A percentile compares a stretch with the other conserved stretches of the same genome.
Conservation (phyloP, 495 filamentous ascomycete species). For the Symbiotaphrina buchneri region DNA sequence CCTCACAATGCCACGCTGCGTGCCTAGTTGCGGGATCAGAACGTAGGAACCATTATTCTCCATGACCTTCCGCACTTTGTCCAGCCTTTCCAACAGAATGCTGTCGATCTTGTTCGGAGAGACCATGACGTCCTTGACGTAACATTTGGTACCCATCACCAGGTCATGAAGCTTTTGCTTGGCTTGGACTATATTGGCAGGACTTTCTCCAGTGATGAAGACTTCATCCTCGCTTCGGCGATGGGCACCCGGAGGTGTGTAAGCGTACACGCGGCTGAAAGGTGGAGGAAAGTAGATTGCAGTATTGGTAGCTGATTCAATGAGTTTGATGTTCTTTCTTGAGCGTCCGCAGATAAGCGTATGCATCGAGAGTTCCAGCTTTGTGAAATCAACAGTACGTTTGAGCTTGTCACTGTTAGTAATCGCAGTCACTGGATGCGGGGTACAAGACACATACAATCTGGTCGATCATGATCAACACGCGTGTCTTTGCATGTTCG, state of each 20-base stretch:
- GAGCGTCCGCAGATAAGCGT: conserved; percentile 76
- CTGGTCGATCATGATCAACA: conserved; percentile 93
- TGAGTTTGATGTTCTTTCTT: conserved; percentile 88
- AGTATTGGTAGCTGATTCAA: conserved; percentile 81
- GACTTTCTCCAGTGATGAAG: conserved; percentile 74
- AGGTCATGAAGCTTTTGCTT: conserved; percentile 77
- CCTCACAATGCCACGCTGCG: conserved; percentile 54
- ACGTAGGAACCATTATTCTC: conserved; percentile 90
- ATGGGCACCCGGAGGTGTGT: conserved; percentile 55
- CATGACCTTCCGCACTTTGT: conserved; percentile 95
- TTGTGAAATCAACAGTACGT: conserved; percentile 60
- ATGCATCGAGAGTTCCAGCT: conserved; percentile 71
- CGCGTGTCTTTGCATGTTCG: conserved; percentile 88
- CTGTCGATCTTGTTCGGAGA: conserved; percentile 81
- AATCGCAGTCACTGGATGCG: background rate
- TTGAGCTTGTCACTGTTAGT: conserved; percentile 33
- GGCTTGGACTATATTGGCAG: conserved; percentile 58
- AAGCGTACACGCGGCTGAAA: conserved; percentile 74
- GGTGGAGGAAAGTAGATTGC: conserved; percentile 95
- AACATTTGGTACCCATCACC: conserved; percentile 47
- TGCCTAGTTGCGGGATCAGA: conserved; percentile 66
- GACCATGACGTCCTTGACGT: conserved; percentile 74
- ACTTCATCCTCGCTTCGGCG: conserved; percentile 72
- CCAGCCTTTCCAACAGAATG: conserved; percentile 71
- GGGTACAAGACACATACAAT: conserved; percentile 36